These are phyloP conservation scores for Yamadazyma diddensiae DNA, from an alignment of 1,139 yeast species.

Conservation along the genomic window DNA sequence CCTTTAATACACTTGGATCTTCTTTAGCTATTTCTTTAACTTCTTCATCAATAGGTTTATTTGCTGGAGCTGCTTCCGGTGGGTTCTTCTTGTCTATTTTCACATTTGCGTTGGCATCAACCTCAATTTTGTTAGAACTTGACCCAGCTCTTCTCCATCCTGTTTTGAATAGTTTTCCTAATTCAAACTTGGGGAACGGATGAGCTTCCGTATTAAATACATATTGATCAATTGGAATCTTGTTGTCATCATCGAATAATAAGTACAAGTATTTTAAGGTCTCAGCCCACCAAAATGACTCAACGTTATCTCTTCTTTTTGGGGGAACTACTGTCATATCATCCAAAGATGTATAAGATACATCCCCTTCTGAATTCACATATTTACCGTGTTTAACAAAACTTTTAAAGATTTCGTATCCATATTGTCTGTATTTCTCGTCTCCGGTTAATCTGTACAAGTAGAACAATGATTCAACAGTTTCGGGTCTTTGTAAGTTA, in stretches of 20 bases:
- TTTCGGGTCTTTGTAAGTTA: constrained; percentile 90
- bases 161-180: constrained; percentile 54
- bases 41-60: constrained; percentile 37
- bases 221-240: constrained; percentile 58
- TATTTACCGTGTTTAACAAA: constrained; percentile 59
- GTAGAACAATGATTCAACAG: constrained; percentile 84
- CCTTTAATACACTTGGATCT: constrained; percentile 29
- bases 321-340: constrained; percentile 66
- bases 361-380: constrained; percentile 50
- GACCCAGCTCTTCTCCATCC: constrained; percentile 52
- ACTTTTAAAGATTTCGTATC: constrained; percentile 77
- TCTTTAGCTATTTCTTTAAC: constrained; percentile 35
- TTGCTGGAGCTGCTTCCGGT: constrained; percentile 46
- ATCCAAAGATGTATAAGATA: constrained; percentile 62
- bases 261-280: constrained; percentile 85
- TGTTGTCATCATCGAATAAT: constrained; percentile 65
- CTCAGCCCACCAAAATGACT: constrained; percentile 93
- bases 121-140: constrained; percentile 13
- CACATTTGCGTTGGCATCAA: constrained; percentile 18
- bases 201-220: constrained; percentile 95
- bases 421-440: constrained; percentile 82
- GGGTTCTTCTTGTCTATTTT: constrained; percentile 29
- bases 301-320: constrained; percentile 67
- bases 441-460: constrained; percentile 81
- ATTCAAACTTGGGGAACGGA: constrained; percentile 73